Percentiles rank a stretch among this genome's conserved stretches.
phyloP scores from a whole-genome alignment of 2,329 filamentous ascomycete genomes.

The Neobulgaria alba region DNA sequence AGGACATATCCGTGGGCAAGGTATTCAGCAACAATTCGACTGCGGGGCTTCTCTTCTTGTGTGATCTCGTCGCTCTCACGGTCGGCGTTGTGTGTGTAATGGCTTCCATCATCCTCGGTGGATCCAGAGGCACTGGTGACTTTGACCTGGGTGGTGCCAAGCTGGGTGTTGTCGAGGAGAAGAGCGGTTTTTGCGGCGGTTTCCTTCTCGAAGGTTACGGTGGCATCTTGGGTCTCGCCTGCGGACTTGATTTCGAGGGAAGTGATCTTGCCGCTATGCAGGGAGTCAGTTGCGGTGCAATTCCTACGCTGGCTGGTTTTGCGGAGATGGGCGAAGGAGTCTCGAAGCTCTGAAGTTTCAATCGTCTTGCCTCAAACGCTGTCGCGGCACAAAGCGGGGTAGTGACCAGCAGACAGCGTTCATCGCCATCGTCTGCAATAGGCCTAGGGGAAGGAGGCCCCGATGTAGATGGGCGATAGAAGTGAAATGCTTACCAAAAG shows the following conservation, averaged over 20 bases:
- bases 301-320: too few relatives aligned
- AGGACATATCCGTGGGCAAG: constrained; percentile 90
- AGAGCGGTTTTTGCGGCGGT: constrained; percentile 95
- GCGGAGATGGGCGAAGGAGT: too few relatives aligned
- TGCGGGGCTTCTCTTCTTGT: constrained; percentile 94
- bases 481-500: constrained; percentile 61
- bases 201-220: constrained; percentile 94
- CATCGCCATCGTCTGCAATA: too few relatives aligned
- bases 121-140: constrained; percentile 59
- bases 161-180: constrained; percentile 92
- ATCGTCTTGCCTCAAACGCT: too few relatives aligned
- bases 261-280: constrained; percentile 76
- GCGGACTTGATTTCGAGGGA: constrained; percentile 63
- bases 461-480: neutral
- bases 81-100: constrained; percentile 45
- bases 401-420: too few relatives aligned
- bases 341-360: too few relatives aligned
- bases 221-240: constrained; percentile 69
- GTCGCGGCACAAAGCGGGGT: too few relatives aligned
- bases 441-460: too few relatives aligned
- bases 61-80: constrained; percentile 62
- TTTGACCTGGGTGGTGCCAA: constrained; percentile 76
- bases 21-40: constrained; percentile 91
- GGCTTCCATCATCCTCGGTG: constrained; percentile 49
- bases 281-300: constrained; percentile 8